A percentile compares a stretch with the other conserved stretches of the same genome.
Evolutionary conservation across 352 stramenopile genomes (phyloP).

Genomic region (Blastocystis sp.): DNA sequence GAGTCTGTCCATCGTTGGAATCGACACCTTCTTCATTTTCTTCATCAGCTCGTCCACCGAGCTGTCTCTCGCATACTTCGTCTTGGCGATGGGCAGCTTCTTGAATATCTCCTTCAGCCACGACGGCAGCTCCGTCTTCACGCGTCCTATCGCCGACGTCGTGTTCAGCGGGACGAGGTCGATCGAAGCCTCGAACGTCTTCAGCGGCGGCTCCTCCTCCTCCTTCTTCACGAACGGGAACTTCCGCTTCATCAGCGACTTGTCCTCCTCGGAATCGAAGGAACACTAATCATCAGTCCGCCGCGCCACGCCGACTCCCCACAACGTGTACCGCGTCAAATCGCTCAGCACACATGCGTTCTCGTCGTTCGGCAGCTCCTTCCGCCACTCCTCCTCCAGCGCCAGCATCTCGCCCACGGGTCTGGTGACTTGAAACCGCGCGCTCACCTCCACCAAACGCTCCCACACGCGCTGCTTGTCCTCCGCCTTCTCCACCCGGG

Average conservation of each 20-base stretch:
- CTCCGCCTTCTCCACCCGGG: neutral
- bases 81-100: conserved; percentile 34
- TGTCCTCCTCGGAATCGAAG: conserved; percentile 26
- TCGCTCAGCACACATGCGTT: conserved; percentile 19
- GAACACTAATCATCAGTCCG: conserved; percentile 10
- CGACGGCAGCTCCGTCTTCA: neutral
- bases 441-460: conserved; percentile 9
- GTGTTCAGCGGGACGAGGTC: neutral
- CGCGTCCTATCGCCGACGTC: neutral
- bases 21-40: conserved; percentile 7
- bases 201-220: conserved; percentile 1
- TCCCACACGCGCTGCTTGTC: conserved; percentile 44
- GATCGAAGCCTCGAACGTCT: neutral
- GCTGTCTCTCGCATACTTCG: conserved; percentile 30
- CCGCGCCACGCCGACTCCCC: neutral
- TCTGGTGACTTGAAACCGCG: conserved; percentile 8
- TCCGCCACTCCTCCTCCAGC: conserved; percentile 4
- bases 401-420: conserved; percentile 8
- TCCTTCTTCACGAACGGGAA: conserved; percentile 41
- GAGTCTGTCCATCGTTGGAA: neutral
- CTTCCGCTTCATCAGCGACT: conserved; percentile 28
- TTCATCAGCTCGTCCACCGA: conserved; percentile 12
- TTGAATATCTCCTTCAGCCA: conserved; percentile 32
- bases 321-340: conserved; percentile 30
- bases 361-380: conserved; percentile 4